Base-by-base conservation (phyloP, 257 asterid species). In the Eustoma russellianum region DNA sequence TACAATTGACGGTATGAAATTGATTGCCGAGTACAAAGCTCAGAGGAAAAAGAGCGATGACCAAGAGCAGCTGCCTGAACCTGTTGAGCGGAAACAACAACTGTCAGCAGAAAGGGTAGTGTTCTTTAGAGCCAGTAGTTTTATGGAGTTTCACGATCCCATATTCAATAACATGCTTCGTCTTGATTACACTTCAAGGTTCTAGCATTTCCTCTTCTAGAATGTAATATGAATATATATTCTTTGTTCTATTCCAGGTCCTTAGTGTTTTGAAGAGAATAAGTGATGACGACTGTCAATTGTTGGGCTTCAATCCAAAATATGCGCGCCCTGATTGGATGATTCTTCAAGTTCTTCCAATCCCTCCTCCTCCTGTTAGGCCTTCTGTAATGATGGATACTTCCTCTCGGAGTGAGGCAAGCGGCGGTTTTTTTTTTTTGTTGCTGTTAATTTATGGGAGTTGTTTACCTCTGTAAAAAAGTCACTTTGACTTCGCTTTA, bases 341-440 rank as follows among this genome's bases (percentile, higher is more conserved):
- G 99, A 92, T 92, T 70, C 95, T 92, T 73, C 99, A 92, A 83
- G 99, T 70, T 70, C 99, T 92, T 66, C 99, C 97, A 13, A 78
- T 92, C 48, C 99, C 99, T 41, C 99, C 99, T 40, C 99, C 99
- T 45, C 99, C 99, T 41, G 99, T 92, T 67, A 80, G 99, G 64
- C 99, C 99, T 52, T 92, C 97, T 60, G 99, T 92, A 13, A 92
- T 92, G 99, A 92, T 92, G 99, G 97, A 92, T 65, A 85, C 99
- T 60, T 92, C 99, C 50, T 80, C 99, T 38, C 77, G 99, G 83
- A 88, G 99, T 57, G 99, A 92, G 99, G 99, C 69, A 72, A 64
- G 85, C 60, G n/a, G n/a, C 61, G 52, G 50, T 66, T 60, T 46
- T 33, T 61, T 53, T 49, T 41, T 65, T 44, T 13, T 44, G 64